Evolutionary conservation across 2,329 filamentous ascomycete genomes (phyloP).

Genomic region (Microsporum canis): DNA sequence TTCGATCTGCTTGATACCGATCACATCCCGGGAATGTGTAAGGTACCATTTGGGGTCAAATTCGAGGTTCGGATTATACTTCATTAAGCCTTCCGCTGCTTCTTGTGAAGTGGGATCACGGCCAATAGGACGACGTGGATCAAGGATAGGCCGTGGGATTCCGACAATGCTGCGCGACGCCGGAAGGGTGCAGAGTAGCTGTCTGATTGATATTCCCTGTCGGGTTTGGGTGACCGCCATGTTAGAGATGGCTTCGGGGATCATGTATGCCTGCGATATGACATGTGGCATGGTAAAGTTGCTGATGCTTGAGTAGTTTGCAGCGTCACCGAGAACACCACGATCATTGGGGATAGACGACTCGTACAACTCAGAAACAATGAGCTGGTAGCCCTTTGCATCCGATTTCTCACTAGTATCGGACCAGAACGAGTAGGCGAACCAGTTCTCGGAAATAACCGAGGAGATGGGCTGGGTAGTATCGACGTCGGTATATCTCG

Average conservation of each 20-base stretch:
- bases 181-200: conserved; percentile 68
- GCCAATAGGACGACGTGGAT: conserved; percentile 75
- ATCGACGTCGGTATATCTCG: conserved; percentile 63
- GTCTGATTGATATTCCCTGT: conserved; percentile 78
- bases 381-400: conserved; percentile 74
- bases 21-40: conserved; percentile 69
- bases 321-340: conserved; percentile 57
- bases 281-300: conserved; percentile 57
- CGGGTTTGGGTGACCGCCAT: conserved; percentile 79
- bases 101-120: conserved; percentile 72
- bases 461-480: conserved; percentile 61
- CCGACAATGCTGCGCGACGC: conserved; percentile 62
- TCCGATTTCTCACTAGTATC: conserved; percentile 37
- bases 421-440: conserved; percentile 67
- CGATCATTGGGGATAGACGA: conserved; percentile 73
- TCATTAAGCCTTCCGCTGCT: conserved; percentile 68
- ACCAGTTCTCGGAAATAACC: conserved; percentile 87
- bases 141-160: conserved; percentile 66
- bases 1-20: conserved; percentile 62
- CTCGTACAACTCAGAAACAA: conserved; percentile 83
- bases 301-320: conserved; percentile 69
- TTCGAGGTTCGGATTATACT: conserved; percentile 65
- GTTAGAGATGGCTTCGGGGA: conserved; percentile 65
- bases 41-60: conserved; percentile 72
- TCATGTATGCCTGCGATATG: conserved; percentile 66